Evolutionary conservation across 768 basidiomycete genomes (phyloP), one percentile per base, ranked within the genome.

Genomic region (Psilocybe subaeruginosa): DNA sequence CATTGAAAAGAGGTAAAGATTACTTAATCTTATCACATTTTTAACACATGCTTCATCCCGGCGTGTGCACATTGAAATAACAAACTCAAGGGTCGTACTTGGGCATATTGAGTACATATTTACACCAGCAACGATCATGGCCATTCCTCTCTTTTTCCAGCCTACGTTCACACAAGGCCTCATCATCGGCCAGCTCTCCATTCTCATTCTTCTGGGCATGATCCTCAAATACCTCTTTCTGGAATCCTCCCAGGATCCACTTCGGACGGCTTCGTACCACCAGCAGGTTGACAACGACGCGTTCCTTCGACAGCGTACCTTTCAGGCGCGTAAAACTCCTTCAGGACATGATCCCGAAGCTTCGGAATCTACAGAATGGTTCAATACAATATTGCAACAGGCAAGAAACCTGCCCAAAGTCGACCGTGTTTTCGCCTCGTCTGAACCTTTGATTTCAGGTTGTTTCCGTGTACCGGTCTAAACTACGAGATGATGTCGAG

Each of bases 121-220:
- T 23, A 54, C 33, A 50, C 56, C 37, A 43, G 12, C 49, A 17
- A 31, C 64, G 70, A 74, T 62, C 33, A 83, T 83, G 86, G 78
- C 78, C 53, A 73, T 88, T 75, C 72, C 92, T 51, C 84, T 92
- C 66, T 87, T 88, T 37, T 79, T 93, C 46, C 87, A 91, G 67
- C 92, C 91, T 19, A 95, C 93, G 1, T 99, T 99, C 76, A 97
- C 96, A 0, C 96, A 98, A 72, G 97, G 97, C 14, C 85, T 99
- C 37, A 79, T 99, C 41, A 76, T 98, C 47, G 97, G 97, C 59
- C 97, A 99, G 74, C 80, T 93, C 19, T 96, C 95, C 27, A 89
- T 99, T 67, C 79, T 94, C 47, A 69, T 90, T 54, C 82, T 96
- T 50, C 82, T 93, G 30, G 81, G 80, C 50, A 77, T 95, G 63